Evolutionary conservation across 495 filamentous ascomycete genomes (phyloP).

Genomic region (Terfezia boudieri): DNA sequence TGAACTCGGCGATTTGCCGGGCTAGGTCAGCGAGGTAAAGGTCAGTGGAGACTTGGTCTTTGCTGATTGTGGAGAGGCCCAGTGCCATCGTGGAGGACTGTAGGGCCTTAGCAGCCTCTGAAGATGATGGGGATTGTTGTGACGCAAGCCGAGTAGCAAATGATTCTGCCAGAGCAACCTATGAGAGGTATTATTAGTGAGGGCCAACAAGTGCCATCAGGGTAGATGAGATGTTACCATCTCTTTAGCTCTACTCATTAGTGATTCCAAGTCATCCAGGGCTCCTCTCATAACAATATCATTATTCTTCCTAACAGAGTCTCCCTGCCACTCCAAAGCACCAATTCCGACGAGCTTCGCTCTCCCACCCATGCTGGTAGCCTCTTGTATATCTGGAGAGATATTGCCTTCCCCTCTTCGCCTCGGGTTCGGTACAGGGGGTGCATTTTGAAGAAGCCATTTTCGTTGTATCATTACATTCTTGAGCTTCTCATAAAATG

Average conservation of each 20-base stretch:
- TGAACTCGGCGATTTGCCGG: conserved; percentile 74
- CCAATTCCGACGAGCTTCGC: conserved; percentile 59
- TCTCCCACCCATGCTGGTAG: conserved; percentile 15
- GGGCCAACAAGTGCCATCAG: background rate
- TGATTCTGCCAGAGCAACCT: conserved; percentile 62
- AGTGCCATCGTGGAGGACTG: conserved; percentile 67
- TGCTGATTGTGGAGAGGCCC: conserved; percentile 58
- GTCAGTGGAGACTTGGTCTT: conserved; percentile 44
- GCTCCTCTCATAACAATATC: conserved; percentile 80
- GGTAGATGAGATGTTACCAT: conserved; percentile 24
- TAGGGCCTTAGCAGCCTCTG: conserved; percentile 21
- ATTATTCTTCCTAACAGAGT: conserved; percentile 72
- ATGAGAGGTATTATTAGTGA: background rate
- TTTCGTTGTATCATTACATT: conserved; percentile 74
- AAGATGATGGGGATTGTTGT: background rate
- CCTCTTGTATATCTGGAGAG: conserved; percentile 8
- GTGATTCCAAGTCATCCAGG: conserved; percentile 87
- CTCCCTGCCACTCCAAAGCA: conserved; percentile 62
- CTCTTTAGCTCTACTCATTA: conserved; percentile 93
- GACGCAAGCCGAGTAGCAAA: conserved; percentile 42
- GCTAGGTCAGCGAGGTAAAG: conserved; percentile 57
- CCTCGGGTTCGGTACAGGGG: conserved; percentile 56
- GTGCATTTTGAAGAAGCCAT: conserved; percentile 83
- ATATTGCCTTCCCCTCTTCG: conserved; percentile 11
- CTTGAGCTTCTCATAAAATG: conserved; percentile 75